Evolutionary conservation across 176 grass and related monocot genomes (phyloP).

Genomic region (Chrysopogon serrulatus): DNA sequence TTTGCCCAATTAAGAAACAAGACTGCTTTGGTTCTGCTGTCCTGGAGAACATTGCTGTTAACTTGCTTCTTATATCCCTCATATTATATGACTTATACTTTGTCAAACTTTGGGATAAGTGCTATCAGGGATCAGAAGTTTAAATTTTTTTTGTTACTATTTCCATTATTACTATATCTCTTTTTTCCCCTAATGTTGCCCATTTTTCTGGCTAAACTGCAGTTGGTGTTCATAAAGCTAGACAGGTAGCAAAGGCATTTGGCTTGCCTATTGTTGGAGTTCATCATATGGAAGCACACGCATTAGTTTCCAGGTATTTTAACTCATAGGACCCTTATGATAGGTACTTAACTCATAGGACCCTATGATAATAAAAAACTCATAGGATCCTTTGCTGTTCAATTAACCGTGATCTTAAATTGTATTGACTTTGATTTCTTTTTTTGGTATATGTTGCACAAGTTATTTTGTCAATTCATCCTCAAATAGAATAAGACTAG

Average conservation of each 20-base stretch:
- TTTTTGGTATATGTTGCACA: background rate
- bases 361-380: no score
- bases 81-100: background rate
- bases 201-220: slow-evolving; percentile 24
- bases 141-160: background rate
- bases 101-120: slow-evolving; percentile 16
- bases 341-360: slow-evolving; percentile 16
- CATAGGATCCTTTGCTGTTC: background rate
- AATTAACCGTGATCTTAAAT: background rate
- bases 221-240: slow-evolving; percentile 95
- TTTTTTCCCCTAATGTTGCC: background rate
- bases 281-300: slow-evolving; percentile 97
- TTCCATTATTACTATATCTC: background rate
- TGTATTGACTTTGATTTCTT: background rate
- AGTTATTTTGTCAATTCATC: background rate
- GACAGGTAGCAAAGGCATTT: slow-evolving; percentile 68
- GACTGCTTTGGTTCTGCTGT: background rate
- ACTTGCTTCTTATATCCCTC: background rate
- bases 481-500: background rate
- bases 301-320: slow-evolving; percentile 91
- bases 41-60: background rate
- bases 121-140: background rate
- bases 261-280: slow-evolving; percentile 78
- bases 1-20: background rate
- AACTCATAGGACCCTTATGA: slow-evolving; percentile 8